These are phyloP conservation scores for Penicillium sp. DNA, from an alignment of 2,329 filamentous ascomycete species.

Conservation along the genomic window DNA sequence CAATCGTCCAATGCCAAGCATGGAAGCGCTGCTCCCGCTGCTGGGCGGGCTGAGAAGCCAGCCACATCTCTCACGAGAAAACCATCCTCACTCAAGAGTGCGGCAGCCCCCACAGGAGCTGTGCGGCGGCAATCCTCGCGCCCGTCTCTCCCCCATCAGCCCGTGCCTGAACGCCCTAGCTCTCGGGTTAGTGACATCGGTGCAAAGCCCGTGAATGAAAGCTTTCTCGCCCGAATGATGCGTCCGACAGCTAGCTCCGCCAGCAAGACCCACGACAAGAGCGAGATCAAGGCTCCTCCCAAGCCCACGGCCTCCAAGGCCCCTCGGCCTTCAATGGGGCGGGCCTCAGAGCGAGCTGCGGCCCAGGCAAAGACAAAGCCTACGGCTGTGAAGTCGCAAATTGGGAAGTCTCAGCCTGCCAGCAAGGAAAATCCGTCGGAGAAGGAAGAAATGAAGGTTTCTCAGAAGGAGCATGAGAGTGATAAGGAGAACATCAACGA, in stretches of 20 bases:
- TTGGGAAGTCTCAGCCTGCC: constrained; percentile 22
- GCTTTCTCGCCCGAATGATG: constrained; percentile 55
- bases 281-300: constrained; percentile 45
- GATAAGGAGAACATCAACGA: constrained; percentile 24
- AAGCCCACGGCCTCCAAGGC: constrained; percentile 23
- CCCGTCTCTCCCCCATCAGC: constrained; percentile 32
- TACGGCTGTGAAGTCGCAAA: constrained; percentile 20
- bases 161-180: constrained; percentile 39
- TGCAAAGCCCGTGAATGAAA: constrained; percentile 45
- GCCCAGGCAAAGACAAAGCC: constrained; percentile 20
- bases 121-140: constrained; percentile 36
- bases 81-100: constrained; percentile 37
- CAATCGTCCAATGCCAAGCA: constrained; percentile 42
- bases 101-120: constrained; percentile 24
- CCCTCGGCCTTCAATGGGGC: constrained; percentile 27
- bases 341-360: constrained; percentile 21
- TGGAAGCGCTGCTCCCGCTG: constrained; percentile 23
- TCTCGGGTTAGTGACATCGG: constrained; percentile 43
- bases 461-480: constrained; percentile 11
- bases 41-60: constrained; percentile 30
- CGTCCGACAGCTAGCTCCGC: constrained; percentile 53
- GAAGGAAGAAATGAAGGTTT: constrained; percentile 11
- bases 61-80: constrained; percentile 37
- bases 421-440: constrained; percentile 7
- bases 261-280: constrained; percentile 51